These are phyloP conservation scores for Stephanodiscus triporus DNA, from an alignment of 108 stramenopile species.

Conservation along the genomic window DNA sequence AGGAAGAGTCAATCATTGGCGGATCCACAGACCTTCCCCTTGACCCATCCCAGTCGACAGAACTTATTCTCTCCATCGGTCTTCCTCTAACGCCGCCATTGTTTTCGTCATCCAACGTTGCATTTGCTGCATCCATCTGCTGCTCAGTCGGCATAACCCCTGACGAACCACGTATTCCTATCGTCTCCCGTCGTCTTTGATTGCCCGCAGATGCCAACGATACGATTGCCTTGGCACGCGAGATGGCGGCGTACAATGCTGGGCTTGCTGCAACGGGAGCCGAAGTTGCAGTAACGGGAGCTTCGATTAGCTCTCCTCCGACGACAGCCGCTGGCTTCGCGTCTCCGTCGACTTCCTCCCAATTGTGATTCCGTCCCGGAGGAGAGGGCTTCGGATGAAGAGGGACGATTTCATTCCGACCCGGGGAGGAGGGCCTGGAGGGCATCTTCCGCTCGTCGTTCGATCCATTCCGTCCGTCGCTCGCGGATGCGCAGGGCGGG, in stretches of 20 bases:
- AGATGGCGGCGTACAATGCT: background rate
- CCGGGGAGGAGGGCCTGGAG: background rate
- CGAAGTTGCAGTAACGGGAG: background rate
- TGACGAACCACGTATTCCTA: conserved; percentile 8
- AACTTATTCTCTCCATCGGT: background rate
- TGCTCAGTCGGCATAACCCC: background rate
- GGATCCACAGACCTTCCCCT: conserved; percentile 6
- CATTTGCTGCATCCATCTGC: background rate
- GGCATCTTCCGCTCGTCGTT: conserved; percentile 7
- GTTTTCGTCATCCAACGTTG: background rate
- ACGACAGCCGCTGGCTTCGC: background rate
- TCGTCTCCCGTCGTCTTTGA: conserved; percentile 9
- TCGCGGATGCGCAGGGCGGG: background rate
- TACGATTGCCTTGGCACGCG: background rate
- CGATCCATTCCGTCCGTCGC: background rate
- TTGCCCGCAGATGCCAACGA: background rate
- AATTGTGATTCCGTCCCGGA: background rate
- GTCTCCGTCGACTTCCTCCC: background rate
- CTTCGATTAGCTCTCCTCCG: background rate
- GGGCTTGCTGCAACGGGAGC: background rate
- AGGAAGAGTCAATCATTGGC: background rate
- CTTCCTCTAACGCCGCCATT: background rate
- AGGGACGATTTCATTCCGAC: background rate
- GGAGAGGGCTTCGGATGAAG: background rate
- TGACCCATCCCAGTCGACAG: background rate